Conservation (phyloP, 805 yeast species). For the Myxozyma monticola region DNA sequence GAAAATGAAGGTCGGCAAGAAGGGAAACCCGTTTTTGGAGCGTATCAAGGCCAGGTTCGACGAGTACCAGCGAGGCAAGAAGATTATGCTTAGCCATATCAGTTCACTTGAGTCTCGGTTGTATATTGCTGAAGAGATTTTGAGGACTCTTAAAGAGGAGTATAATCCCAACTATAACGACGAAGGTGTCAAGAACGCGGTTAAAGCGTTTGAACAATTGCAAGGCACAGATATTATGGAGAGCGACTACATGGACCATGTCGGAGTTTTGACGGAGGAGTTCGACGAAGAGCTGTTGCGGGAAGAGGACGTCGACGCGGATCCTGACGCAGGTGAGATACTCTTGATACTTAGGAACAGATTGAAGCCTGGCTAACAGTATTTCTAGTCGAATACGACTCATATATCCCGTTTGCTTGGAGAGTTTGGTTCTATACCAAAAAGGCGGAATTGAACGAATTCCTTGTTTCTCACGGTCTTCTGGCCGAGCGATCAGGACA, state of each 20-base stretch:
- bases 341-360: not conserved
- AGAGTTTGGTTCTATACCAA: slow-evolving; percentile 22
- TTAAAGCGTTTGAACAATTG: slow-evolving; percentile 44
- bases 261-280: slow-evolving; percentile 2
- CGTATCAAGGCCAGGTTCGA: slow-evolving; percentile 16
- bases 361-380: not conserved
- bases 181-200: slow-evolving; percentile 75
- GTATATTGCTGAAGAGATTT: slow-evolving; percentile 38
- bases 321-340: slow-evolving; percentile 13
- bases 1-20: slow-evolving; percentile 11
- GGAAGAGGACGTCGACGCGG: slow-evolving; percentile 8
- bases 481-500: slow-evolving; percentile 18
- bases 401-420: slow-evolving; percentile 21
- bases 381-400: slow-evolving; percentile 6
- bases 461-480: slow-evolving; percentile 19
- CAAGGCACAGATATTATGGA: slow-evolving; percentile 32
- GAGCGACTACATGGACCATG: not conserved
- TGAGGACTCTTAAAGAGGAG: slow-evolving; percentile 52
- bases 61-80: slow-evolving; percentile 22
- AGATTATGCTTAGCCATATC: slow-evolving; percentile 7
- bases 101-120: slow-evolving; percentile 19
- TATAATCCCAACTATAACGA: slow-evolving; percentile 86
- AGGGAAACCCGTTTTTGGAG: slow-evolving; percentile 13
- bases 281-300: slow-evolving; percentile 18
- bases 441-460: slow-evolving; percentile 4